Conservation (phyloP, 306 rosid species). For the Cicer cuneatum region DNA sequence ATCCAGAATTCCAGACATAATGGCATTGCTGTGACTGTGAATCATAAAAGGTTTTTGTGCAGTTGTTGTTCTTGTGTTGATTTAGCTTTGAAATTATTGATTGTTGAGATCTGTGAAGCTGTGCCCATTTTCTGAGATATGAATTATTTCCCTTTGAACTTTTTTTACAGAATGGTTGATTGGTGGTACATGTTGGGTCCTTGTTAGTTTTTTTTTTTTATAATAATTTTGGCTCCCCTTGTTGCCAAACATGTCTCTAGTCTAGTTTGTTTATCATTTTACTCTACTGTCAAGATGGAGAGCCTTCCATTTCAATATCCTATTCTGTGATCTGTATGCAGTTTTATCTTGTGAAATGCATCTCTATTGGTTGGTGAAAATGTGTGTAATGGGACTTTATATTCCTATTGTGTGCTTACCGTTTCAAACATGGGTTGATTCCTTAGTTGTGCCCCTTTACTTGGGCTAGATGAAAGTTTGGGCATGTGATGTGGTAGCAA, state of each 20-base stretch:
- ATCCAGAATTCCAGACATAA: not conserved
- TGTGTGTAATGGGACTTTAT: slow-evolving; percentile 2
- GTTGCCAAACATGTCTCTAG: too few relatives aligned
- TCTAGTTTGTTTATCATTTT: too few relatives aligned
- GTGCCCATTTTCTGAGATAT: slow-evolving; percentile 1
- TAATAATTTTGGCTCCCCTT: too few relatives aligned
- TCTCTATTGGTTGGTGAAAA: not conserved
- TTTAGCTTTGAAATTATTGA: not conserved
- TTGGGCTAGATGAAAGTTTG: slow-evolving; percentile 11
- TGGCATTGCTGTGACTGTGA: slow-evolving; percentile 13
- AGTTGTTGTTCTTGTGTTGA: slow-evolving; percentile 10
- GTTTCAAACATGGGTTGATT: not conserved
- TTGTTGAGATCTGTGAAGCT: slow-evolving; percentile 1
- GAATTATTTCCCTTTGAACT: not conserved
- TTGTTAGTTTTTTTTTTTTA: too few relatives aligned
- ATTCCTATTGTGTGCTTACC: not conserved
- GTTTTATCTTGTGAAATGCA: slow-evolving; percentile 13
- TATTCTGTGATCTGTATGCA: slow-evolving; percentile 15
- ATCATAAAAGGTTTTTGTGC: slow-evolving; percentile 9
- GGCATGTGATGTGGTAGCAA: not conserved
- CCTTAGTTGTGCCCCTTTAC: not conserved
- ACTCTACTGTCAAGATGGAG: not conserved
- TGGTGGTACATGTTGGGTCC: too few relatives aligned
- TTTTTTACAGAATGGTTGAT: not conserved
- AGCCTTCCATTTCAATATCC: slow-evolving; percentile 16